A percentile compares a stretch with the other conserved stretches of the same genome.
phyloP scores from a whole-genome alignment of 139 green algal genomes.

The Asterochloris sp. region DNA sequence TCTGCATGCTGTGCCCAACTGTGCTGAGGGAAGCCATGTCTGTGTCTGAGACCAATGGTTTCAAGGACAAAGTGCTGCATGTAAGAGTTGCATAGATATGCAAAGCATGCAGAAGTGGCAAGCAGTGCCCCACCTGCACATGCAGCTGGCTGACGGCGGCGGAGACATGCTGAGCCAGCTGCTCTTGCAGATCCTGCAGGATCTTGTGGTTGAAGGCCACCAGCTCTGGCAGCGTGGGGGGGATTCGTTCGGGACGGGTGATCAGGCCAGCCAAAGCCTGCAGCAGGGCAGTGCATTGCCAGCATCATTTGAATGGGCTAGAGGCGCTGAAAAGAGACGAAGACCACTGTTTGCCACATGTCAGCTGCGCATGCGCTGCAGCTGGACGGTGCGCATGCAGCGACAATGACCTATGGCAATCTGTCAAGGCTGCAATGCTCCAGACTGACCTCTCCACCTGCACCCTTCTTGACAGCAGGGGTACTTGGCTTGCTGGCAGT shows the following conservation, averaged over 20 bases:
- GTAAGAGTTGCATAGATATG: neutral
- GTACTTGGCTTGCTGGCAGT: no score
- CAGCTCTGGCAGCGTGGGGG: neutral
- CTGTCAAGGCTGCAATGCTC: no score
- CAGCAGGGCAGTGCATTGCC: no score
- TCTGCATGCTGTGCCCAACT: neutral
- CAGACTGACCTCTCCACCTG: no score
- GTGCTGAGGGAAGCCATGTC: no score
- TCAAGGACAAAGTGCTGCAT: neutral
- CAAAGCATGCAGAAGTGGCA: neutral
- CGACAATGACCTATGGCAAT: no score
- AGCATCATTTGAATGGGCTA: neutral
- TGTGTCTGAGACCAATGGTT: neutral
- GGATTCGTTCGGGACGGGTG: slow-evolving; percentile 15
- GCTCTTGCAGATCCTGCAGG: slow-evolving; percentile 13
- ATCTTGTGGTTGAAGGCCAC: slow-evolving; percentile 9
- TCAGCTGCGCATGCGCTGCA: no score
- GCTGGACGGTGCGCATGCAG: no score
- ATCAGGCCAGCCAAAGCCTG: neutral
- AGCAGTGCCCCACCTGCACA: neutral
- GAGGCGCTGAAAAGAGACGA: no score
- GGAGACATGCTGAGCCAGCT: slow-evolving; percentile 14
- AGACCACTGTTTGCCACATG: no score
- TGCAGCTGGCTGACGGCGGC: slow-evolving; percentile 7
- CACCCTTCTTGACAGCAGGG: no score